Percentiles rank a stretch among this genome's conserved stretches.
These are phyloP conservation scores for Heliamphora ciliata DNA, from an alignment of 179 eudicot species.

Conservation along the genomic window DNA sequence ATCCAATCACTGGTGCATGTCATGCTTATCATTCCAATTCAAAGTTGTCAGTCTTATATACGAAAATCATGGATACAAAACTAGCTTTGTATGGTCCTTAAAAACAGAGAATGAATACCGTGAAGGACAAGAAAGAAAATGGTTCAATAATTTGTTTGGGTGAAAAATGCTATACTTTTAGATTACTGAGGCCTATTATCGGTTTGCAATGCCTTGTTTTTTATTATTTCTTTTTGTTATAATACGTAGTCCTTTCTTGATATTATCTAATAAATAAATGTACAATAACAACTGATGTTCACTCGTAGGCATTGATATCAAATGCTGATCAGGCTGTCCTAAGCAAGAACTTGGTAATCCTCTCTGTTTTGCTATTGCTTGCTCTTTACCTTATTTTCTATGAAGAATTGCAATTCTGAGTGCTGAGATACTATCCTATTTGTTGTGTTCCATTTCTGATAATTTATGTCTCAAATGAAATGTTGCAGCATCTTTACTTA, in stretches of 20 bases:
- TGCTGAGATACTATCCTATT: background rate
- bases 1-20: background rate
- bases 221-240: background rate
- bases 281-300: conserved; percentile 2
- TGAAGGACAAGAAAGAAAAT: background rate
- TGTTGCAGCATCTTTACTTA: background rate
- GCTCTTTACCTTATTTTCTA: background rate
- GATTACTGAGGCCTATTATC: background rate
- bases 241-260: background rate
- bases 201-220: background rate
- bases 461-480: background rate
- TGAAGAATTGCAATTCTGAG: background rate
- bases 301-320: conserved; percentile 62
- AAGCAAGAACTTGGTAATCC: conserved; percentile 74
- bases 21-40: conserved; percentile 3
- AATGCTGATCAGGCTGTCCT: conserved; percentile 66
- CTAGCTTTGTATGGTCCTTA: background rate
- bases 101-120: background rate
- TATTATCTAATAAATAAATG: background rate
- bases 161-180: background rate
- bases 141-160: background rate
- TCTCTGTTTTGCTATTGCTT: background rate
- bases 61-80: background rate
- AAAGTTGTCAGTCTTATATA: background rate
- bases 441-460: background rate